Percentiles rank a stretch among this genome's conserved stretches.
phyloP scores from a whole-genome alignment of 192 early-diverging fungal species.

The Oehlia diaphana region DNA sequence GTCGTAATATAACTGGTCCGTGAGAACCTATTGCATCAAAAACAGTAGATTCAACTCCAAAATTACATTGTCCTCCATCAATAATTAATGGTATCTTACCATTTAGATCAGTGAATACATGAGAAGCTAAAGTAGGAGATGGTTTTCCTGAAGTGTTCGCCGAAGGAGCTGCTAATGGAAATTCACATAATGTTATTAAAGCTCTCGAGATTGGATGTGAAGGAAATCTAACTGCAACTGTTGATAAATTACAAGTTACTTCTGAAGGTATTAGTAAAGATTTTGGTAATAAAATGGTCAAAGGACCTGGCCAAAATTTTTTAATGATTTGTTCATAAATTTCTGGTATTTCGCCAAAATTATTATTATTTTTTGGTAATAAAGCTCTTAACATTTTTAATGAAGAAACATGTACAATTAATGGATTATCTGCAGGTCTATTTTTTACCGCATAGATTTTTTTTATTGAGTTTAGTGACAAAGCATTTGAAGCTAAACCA shows the following conservation, averaged over 20 bases:
- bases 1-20: constrained; percentile 80
- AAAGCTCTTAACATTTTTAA: constrained; percentile 82
- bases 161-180: constrained; percentile 96
- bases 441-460: constrained; percentile 86
- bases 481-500: constrained; percentile 90
- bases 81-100: constrained; percentile 83
- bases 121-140: constrained; percentile 87
- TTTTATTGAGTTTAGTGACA: constrained; percentile 61
- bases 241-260: constrained; percentile 82
- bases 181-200: constrained; percentile 75
- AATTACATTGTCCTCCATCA: constrained; percentile 85
- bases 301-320: constrained; percentile 88
- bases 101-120: constrained; percentile 82
- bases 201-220: constrained; percentile 90
- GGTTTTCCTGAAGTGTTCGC: constrained; percentile 96
- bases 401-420: constrained; percentile 95
- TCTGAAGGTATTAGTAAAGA: constrained; percentile 65
- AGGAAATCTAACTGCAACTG: constrained; percentile 91
- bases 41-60: constrained; percentile 94
- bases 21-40: constrained; percentile 73
- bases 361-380: constrained; percentile 36
- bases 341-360: constrained; percentile 59
- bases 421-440: constrained; percentile 92
- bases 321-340: constrained; percentile 70
- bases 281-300: constrained; percentile 87